Conservation (phyloP, 2,329 filamentous ascomycete genomes). For the Elsinoe necatrix region DNA sequence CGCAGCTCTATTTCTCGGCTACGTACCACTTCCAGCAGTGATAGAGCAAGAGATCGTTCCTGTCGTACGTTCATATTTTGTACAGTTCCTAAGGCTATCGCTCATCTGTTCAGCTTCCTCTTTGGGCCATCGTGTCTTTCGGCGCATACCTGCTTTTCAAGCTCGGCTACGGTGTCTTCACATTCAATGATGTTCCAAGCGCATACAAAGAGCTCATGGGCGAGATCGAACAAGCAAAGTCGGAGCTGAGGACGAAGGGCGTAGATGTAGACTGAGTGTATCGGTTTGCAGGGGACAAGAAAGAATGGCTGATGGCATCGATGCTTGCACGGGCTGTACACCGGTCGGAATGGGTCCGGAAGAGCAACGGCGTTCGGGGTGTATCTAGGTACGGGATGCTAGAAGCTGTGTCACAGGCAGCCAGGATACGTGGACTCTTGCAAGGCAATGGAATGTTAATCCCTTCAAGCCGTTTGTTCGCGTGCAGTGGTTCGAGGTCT, state of each 20-base stretch:
- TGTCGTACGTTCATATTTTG: constrained; percentile 55
- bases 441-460: constrained; percentile 8
- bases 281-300: not conserved
- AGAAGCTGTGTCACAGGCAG: not conserved
- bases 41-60: constrained; percentile 82
- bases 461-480: constrained; percentile 18
- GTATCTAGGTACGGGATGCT: not conserved
- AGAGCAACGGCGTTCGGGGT: constrained; percentile 3
- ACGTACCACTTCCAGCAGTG: constrained; percentile 68
- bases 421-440: not conserved
- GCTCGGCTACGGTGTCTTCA: constrained; percentile 85
- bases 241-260: constrained; percentile 63
- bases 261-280: constrained; percentile 61
- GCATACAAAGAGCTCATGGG: constrained; percentile 82
- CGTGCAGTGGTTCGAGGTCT: constrained; percentile 18
- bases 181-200: constrained; percentile 90
- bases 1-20: constrained; percentile 72
- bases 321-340: not conserved
- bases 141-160: constrained; percentile 87
- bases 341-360: not conserved
- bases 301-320: not conserved
- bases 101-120: constrained; percentile 60
- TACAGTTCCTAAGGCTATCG: constrained; percentile 8
- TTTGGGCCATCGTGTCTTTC: constrained; percentile 86
- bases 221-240: constrained; percentile 71